These are phyloP conservation scores for Cafeteria roenbergensis DNA, from an alignment of 108 stramenopile genomes.

Conservation along the genomic window DNA sequence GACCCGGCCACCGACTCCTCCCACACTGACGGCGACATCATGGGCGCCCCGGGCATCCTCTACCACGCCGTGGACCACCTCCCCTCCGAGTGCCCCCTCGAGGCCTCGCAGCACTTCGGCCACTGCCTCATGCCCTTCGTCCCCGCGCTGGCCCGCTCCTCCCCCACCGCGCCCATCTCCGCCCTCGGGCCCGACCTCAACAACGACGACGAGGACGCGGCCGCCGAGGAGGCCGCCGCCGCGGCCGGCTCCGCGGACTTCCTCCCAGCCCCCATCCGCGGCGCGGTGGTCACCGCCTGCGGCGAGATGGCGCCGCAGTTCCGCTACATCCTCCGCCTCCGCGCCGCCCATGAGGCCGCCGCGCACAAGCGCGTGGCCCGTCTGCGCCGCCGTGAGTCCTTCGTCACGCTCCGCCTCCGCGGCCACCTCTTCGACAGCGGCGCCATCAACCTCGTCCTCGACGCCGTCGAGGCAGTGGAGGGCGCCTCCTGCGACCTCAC, in stretches of 20 bases:
- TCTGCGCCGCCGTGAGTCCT: constrained; percentile 1
- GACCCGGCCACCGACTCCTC: constrained; percentile 46
- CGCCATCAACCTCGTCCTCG: constrained; percentile 63
- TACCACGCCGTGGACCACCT: constrained; percentile 46
- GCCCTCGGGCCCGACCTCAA: background rate
- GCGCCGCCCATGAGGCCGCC: constrained; percentile 15
- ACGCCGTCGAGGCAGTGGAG: constrained; percentile 44
- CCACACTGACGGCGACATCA: constrained; percentile 39
- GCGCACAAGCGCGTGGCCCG: constrained; percentile 8
- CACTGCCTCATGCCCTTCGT: constrained; percentile 50
- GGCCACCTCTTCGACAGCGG: constrained; percentile 62
- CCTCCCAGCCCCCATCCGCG: constrained; percentile 7
- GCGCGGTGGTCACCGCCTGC: constrained; percentile 14
- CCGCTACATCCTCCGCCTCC: constrained; percentile 41
- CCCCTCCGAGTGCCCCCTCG: constrained; percentile 59
- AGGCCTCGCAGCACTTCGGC: constrained; percentile 67
- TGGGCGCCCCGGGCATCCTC: constrained; percentile 44
- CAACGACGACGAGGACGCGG: background rate
- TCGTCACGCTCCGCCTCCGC: background rate
- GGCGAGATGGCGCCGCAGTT: constrained; percentile 16
- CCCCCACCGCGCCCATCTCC: background rate
- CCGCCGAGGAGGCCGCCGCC: background rate
- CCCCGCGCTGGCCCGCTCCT: constrained; percentile 21
- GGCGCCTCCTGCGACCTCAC: constrained; percentile 28
- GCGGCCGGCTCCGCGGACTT: background rate